Base-by-base conservation (phyloP, 768 basidiomycete species). In the Harrya chromipes region DNA sequence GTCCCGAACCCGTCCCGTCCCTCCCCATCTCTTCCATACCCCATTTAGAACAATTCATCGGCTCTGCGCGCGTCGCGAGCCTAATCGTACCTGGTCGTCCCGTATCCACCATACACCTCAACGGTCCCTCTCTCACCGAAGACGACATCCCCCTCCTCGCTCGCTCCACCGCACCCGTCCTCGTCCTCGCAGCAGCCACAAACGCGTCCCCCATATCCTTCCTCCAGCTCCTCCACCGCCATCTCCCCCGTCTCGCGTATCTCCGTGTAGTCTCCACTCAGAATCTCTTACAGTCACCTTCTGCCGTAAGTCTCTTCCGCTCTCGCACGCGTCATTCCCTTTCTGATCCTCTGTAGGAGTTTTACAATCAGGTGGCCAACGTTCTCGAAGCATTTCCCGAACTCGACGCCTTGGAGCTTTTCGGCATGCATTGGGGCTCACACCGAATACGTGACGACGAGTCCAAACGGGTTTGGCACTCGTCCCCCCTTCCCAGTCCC, bases 401-500 rank as follows among this genome's bases (percentile, higher is more conserved):
- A 47, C 75, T 90, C 31, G 70, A 76, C 53, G 78, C 79, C 40
- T 87, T 87, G 59, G 87, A 89, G 62, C 78, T 90, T 24, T 83
- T 78, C 40, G 88, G 87, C 29, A 80, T 89, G 69, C 84, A 84
- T 55, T 90, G 87, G 85, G 74, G 77, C 41, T 82, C 80, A 6
- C 74, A 76, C n/a, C 72, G 68, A 40, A 72, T 68, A 55, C 73
- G 74, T 55, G 62, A 69, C 45, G 63, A 72, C 41, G 70, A 75
- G 27, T 63, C 72, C 34, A 75, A 72, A 52, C 71, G 72, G 26
- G 68, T 76, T 6, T 83, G 82, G 82, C 77, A 78, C 63, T 78
- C 80, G 1, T 72, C 75, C 39, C 72, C 80, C 16, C 67, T 80
- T 13, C 64, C 67, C 40, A 58, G 53, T 42, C 61, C 64, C 43